These are phyloP conservation scores for Xylaria intraflava DNA, from an alignment of 495 filamentous ascomycete genomes.

Conservation along the genomic window DNA sequence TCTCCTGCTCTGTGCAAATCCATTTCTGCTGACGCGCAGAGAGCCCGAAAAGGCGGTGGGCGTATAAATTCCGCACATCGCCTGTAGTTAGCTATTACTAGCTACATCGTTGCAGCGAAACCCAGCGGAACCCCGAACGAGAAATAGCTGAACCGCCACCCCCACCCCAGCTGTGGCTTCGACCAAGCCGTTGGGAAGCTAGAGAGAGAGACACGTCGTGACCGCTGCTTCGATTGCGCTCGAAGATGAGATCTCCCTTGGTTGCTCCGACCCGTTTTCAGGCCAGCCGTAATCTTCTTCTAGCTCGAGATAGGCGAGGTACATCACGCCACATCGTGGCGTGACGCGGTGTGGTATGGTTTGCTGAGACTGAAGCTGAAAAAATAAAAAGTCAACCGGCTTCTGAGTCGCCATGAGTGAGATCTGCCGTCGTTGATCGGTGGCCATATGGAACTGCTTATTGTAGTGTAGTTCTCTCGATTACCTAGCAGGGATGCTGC, in stretches of 20 bases:
- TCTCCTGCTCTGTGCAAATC: not conserved
- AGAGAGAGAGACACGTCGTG: not conserved
- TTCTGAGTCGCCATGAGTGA: not conserved
- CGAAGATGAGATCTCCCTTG: not conserved
- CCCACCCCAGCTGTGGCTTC: not conserved
- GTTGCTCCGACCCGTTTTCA: no score
- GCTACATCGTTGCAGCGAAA: not conserved
- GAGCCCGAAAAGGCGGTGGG: constrained; percentile 2
- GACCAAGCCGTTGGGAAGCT: not conserved
- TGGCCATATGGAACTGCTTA: no score
- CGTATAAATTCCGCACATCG: not conserved
- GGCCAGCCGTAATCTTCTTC: not conserved
- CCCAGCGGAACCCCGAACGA: not conserved
- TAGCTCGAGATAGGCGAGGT: no score
- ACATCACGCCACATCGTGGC: not conserved
- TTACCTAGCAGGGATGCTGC: no score
- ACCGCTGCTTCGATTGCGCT: not conserved
- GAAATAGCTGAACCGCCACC: not conserved
- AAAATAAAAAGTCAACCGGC: not conserved
- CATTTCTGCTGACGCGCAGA: not conserved
- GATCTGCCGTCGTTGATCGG: not conserved
- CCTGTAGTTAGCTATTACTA: not conserved
- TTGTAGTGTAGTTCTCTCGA: not conserved
- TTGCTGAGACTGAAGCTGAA: constrained; percentile 6
- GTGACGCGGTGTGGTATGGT: no score